phyloP scores from a whole-genome alignment of 441 rosid species.

The Arabidopsis hybrid region DNA sequence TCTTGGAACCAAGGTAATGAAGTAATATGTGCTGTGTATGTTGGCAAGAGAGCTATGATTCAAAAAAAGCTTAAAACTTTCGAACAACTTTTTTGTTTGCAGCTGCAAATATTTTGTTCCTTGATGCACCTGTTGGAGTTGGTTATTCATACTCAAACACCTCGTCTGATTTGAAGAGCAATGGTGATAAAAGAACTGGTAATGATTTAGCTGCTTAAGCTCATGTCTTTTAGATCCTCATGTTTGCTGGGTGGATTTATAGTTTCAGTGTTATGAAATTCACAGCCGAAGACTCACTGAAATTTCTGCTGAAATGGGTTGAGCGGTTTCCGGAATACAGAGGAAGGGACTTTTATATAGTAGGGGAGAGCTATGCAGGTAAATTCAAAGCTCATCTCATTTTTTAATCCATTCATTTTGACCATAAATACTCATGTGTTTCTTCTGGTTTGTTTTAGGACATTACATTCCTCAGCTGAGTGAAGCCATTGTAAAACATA shows the following conservation, averaged over 20 bases:
- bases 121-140: conserved; percentile 95
- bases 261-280: conserved; percentile 28
- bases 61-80: conserved; percentile 10
- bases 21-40: neutral
- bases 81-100: conserved; percentile 38
- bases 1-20: conserved; percentile 91
- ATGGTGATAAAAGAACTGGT: conserved; percentile 92
- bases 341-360: conserved; percentile 82
- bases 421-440: neutral
- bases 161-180: conserved; percentile 72
- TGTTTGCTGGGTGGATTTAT: conserved; percentile 11
- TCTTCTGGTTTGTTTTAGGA: conserved; percentile 53
- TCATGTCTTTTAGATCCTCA: conserved; percentile 30
- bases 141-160: conserved; percentile 91
- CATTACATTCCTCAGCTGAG: conserved; percentile 98
- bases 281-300: conserved; percentile 80
- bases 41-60: conserved; percentile 12
- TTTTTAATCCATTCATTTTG: neutral
- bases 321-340: conserved; percentile 89
- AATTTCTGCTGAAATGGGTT: conserved; percentile 84
- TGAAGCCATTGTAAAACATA: conserved; percentile 71
- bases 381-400: conserved; percentile 16
- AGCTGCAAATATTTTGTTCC: conserved; percentile 85
- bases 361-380: conserved; percentile 97
- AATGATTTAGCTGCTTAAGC: conserved; percentile 42